These are phyloP conservation scores for Plicaturopsis crispa DNA, from an alignment of 768 basidiomycete species.

Conservation along the genomic window DNA sequence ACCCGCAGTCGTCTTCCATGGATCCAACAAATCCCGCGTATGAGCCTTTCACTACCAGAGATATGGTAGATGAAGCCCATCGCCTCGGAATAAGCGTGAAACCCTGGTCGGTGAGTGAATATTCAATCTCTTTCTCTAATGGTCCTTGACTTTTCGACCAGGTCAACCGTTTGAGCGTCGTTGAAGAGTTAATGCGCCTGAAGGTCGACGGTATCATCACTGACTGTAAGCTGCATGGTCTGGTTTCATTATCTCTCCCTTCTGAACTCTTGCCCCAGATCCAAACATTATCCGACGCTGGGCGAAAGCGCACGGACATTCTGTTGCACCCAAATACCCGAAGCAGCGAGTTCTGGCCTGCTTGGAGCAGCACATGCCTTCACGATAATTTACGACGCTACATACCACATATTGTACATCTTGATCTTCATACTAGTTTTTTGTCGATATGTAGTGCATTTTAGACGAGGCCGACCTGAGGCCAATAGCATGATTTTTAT, in stretches of 20 bases:
- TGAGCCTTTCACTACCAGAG: slow-evolving; percentile 52
- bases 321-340: slow-evolving; percentile 51
- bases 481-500: no score
- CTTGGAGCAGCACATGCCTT: slow-evolving; percentile 45
- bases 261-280: slow-evolving; percentile 23
- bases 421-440: no score
- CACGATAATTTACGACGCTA: slow-evolving; percentile 16
- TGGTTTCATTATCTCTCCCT: neutral
- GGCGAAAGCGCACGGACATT: slow-evolving; percentile 42
- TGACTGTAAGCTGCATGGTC: slow-evolving; percentile 37
- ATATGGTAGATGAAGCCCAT: slow-evolving; percentile 66
- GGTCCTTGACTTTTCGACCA: slow-evolving; percentile 14
- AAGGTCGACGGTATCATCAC: slow-evolving; percentile 75
- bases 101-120: slow-evolving; percentile 61
- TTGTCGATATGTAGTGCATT: no score
- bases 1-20: slow-evolving; percentile 25
- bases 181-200: slow-evolving; percentile 51
- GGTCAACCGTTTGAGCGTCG: slow-evolving; percentile 56
- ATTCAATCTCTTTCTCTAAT: neutral
- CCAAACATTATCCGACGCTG: slow-evolving; percentile 52
- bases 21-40: slow-evolving; percentile 39
- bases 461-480: no score
- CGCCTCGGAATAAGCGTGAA: slow-evolving; percentile 53
- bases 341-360: slow-evolving; percentile 55
- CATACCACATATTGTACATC: no score